These are phyloP conservation scores for Mycothermus thermophilus DNA, from an alignment of 495 filamentous ascomycete genomes.

Conservation along the genomic window DNA sequence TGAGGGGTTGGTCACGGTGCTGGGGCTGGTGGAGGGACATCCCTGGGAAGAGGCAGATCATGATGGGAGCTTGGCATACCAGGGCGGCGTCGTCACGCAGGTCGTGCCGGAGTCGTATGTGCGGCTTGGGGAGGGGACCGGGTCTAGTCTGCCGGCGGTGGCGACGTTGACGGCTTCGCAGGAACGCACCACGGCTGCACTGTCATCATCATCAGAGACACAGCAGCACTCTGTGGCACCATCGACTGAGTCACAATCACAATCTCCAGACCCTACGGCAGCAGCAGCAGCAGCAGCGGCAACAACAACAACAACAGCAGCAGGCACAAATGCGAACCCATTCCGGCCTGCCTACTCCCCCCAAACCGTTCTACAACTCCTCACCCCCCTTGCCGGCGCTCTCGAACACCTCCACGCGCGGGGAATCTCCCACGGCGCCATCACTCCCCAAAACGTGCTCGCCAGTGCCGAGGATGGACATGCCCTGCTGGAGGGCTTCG, in stretches of 20 bases:
- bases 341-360: too few species aligned
- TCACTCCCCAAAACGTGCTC: slow-evolving; percentile 33
- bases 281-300: slow-evolving; percentile 7
- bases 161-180: background rate
- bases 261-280: background rate
- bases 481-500: slow-evolving; percentile 31
- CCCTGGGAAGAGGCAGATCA: slow-evolving; percentile 16
- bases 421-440: slow-evolving; percentile 29
- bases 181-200: too few species aligned
- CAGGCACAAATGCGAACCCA: too few species aligned
- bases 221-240: too few species aligned
- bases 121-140: slow-evolving; percentile 16
- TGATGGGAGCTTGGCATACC: slow-evolving; percentile 4
- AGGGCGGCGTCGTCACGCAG: slow-evolving; percentile 29
- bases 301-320: background rate
- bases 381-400: slow-evolving; percentile 26
- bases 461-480: slow-evolving; percentile 23
- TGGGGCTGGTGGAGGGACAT: slow-evolving; percentile 29
- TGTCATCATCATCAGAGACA: too few species aligned
- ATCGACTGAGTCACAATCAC: too few species aligned
- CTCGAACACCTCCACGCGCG: slow-evolving; percentile 27
- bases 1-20: slow-evolving; percentile 29
- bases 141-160: too few species aligned
- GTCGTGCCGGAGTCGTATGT: slow-evolving; percentile 18
- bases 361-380: too few species aligned